A percentile compares a stretch with the other conserved stretches of the same genome.
Evolutionary conservation across 2,329 filamentous ascomycete genomes (phyloP).

Genomic region (Cladorrhinum sp.): DNA sequence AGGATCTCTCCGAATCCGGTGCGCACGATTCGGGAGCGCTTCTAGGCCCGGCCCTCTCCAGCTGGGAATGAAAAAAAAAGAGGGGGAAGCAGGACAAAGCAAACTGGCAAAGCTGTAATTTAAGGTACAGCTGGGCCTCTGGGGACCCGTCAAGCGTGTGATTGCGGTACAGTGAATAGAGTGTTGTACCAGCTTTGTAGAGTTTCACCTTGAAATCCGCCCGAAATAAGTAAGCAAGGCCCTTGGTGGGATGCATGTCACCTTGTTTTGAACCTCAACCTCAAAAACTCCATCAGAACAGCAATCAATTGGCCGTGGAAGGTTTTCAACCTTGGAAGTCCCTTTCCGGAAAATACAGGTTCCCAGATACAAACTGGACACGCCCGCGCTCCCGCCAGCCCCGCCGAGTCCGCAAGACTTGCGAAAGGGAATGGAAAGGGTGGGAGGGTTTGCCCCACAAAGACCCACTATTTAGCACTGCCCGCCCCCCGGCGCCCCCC

Average conservation of each 20-base stretch:
- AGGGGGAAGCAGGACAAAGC: neutral
- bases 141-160: neutral
- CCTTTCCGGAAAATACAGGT: neutral
- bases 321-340: neutral
- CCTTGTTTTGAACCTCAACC: neutral
- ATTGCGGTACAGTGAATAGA: neutral
- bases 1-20: neutral
- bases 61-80: neutral
- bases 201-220: constrained; percentile 9
- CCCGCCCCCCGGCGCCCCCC: constrained; percentile 1
- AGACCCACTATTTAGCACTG: neutral
- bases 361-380: neutral
- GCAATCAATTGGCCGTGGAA: neutral
- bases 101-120: neutral
- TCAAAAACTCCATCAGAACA: neutral
- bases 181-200: constrained; percentile 2
- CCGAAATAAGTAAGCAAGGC: neutral
- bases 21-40: neutral
- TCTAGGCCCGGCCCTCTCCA: neutral
- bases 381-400: neutral
- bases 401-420: neutral
- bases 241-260: neutral
- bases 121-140: neutral
- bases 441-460: neutral
- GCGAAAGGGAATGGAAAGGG: neutral